Percentiles rank a stretch among this genome's conserved stretches.
Conservation (phyloP, 495 filamentous ascomycete genomes). For the Chlorociboria aeruginascens region DNA sequence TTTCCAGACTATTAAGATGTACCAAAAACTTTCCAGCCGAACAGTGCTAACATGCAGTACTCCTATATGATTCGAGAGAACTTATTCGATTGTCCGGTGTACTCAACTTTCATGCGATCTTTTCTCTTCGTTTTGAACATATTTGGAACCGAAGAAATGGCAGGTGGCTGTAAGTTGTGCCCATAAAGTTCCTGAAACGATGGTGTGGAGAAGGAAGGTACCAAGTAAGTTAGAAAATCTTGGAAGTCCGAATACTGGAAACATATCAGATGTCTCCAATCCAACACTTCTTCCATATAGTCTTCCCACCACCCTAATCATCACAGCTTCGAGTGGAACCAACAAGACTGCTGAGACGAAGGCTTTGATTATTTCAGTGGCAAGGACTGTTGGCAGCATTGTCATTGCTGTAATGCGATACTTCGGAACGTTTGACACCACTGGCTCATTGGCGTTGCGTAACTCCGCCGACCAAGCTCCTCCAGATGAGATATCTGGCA, state of each 20-base stretch:
- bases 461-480: slow-evolving; percentile 47
- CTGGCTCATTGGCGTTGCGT: slow-evolving; percentile 22
- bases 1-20: too few species aligned
- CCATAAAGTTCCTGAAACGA: slow-evolving; percentile 15
- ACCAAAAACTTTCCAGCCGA: too few species aligned
- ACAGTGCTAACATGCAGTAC: too few species aligned
- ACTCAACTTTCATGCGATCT: too few species aligned
- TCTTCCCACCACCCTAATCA: slow-evolving; percentile 15
- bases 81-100: too few species aligned
- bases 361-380: slow-evolving; percentile 13
- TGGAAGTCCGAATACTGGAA: neutral
- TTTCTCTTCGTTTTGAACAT: too few species aligned
- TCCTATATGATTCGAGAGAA: too few species aligned
- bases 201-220: slow-evolving; percentile 6
- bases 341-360: slow-evolving; percentile 8
- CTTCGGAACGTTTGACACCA: slow-evolving; percentile 1
- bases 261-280: slow-evolving; percentile 6
- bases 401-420: slow-evolving; percentile 18
- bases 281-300: slow-evolving; percentile 12
- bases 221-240: slow-evolving; percentile 5
- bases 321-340: slow-evolving; percentile 17
- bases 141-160: too few species aligned
- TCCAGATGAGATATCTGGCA: slow-evolving; percentile 19
- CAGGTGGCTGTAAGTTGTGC: neutral
- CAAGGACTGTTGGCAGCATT: slow-evolving; percentile 18